Conservation (phyloP, 225 moss, liverwort and hornwort genomes). For the Physcomitrellopsis africana region DNA sequence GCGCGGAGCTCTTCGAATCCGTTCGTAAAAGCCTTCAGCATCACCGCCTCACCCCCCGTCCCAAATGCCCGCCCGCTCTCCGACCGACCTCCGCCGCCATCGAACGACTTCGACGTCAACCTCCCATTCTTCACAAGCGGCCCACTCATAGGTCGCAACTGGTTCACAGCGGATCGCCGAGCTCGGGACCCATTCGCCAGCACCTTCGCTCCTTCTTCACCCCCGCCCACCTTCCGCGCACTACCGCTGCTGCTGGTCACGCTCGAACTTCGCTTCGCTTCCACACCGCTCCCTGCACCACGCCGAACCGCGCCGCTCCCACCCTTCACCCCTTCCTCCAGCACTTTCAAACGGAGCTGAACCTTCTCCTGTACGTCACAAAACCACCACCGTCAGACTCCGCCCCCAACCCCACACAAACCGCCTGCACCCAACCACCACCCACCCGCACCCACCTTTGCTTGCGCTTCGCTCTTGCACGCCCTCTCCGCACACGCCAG, state of each 20-base stretch:
- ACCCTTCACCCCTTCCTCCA: slow-evolving; percentile 63
- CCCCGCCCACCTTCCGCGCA: slow-evolving; percentile 45
- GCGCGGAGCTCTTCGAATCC: slow-evolving; percentile 61
- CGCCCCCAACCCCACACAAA: no score
- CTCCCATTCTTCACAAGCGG: slow-evolving; percentile 59
- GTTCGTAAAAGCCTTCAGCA: slow-evolving; percentile 54
- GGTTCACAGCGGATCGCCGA: slow-evolving; percentile 57
- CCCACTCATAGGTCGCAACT: slow-evolving; percentile 57
- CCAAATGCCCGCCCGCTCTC: slow-evolving; percentile 62
- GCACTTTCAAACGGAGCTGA: slow-evolving; percentile 64
- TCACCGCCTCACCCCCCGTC: slow-evolving; percentile 36
- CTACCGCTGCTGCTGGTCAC: slow-evolving; percentile 47
- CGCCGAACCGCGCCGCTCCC: slow-evolving; percentile 53
- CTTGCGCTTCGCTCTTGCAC: slow-evolving; percentile 57
- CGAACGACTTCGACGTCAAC: slow-evolving; percentile 64
- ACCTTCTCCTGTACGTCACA: slow-evolving; percentile 50
- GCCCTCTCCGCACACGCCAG: slow-evolving; percentile 57
- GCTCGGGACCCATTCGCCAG: slow-evolving; percentile 62
- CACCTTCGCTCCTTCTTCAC: slow-evolving; percentile 54
- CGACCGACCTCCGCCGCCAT: slow-evolving; percentile 45
- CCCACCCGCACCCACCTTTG: slow-evolving; percentile 40
- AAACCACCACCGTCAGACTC: no score
- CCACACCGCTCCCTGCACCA: slow-evolving; percentile 20
- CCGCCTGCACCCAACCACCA: slow-evolving; percentile 55
- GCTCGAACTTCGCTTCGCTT: slow-evolving; percentile 55